phyloP scores from a whole-genome alignment of 768 basidiomycete species.

The Mycena vulgaris region DNA sequence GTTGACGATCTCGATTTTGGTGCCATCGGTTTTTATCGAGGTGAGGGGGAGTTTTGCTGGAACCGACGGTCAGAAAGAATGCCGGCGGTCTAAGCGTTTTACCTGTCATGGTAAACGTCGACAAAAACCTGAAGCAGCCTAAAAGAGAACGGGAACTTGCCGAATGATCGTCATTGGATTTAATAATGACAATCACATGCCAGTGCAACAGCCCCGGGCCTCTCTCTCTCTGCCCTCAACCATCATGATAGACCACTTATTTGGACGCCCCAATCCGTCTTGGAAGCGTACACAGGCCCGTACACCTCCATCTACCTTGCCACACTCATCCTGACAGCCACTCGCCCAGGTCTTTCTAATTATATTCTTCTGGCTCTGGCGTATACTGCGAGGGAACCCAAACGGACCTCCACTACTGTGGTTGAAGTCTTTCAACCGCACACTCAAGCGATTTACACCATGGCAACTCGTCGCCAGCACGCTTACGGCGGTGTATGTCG shows the following conservation, averaged over 20 bases:
- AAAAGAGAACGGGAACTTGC: too few species aligned
- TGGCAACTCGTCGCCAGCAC: slow-evolving; percentile 95
- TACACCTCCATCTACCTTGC: slow-evolving; percentile 10
- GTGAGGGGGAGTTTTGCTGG: slow-evolving; percentile 17
- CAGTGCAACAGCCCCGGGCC: background rate
- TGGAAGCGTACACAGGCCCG: slow-evolving; percentile 90
- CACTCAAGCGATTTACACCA: slow-evolving; percentile 87
- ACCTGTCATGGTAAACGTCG: too few species aligned
- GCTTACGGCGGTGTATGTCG: slow-evolving; percentile 86
- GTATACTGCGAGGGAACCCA: slow-evolving; percentile 76
- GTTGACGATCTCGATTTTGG: slow-evolving; percentile 84
- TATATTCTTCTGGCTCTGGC: slow-evolving; percentile 92
- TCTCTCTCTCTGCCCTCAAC: background rate
- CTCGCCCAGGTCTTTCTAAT: slow-evolving; percentile 85
- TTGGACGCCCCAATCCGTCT: slow-evolving; percentile 89
- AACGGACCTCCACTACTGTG: slow-evolving; percentile 78
- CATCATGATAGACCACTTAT: slow-evolving; percentile 92
- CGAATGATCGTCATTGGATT: too few species aligned
- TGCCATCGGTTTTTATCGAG: slow-evolving; percentile 33
- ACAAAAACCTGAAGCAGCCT: too few species aligned
- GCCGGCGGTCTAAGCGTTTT: background rate
- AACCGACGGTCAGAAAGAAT: background rate
- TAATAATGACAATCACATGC: slow-evolving; percentile 25
- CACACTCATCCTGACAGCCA: slow-evolving; percentile 1
- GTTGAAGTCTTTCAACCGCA: slow-evolving; percentile 71